Evolutionary conservation across 179 eudicot genomes (phyloP).

Genomic region (Amaranthus tricolor): DNA sequence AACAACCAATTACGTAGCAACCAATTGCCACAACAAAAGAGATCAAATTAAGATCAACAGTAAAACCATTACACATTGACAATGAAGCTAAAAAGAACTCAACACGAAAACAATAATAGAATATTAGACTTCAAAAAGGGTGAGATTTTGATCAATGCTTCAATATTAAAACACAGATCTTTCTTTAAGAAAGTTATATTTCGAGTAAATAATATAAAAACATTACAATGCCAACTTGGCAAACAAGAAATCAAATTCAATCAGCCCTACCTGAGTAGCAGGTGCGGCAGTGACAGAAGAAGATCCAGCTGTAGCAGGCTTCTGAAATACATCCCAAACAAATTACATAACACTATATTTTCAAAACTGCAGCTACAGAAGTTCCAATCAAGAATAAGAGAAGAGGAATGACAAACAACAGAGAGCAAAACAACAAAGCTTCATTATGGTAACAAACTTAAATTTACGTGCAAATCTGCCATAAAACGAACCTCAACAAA

Average conservation of each 20-base stretch:
- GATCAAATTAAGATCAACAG: neutral
- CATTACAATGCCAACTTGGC: neutral
- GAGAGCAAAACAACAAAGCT: too few relatives aligned
- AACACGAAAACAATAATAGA: neutral
- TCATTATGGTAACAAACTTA: too few relatives aligned
- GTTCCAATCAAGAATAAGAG: too few relatives aligned
- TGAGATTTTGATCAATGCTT: neutral
- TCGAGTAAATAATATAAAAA: neutral
- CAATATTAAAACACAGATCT: neutral
- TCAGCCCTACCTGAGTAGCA: conserved; percentile 44
- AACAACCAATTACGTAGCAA: neutral
- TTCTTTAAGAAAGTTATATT: neutral
- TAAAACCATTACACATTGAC: neutral
- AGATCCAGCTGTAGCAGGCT: conserved; percentile 57
- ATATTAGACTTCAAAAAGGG: neutral
- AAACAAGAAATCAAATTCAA: neutral
- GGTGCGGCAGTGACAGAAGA: conserved; percentile 56
- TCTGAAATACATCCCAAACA: too few relatives aligned
- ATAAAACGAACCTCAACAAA: too few relatives aligned
- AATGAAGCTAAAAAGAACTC: neutral
- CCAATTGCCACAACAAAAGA: conserved; percentile 1
- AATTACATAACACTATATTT: too few relatives aligned
- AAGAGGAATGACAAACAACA: too few relatives aligned
- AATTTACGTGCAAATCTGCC: too few relatives aligned
- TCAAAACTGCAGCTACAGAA: too few relatives aligned